Evolutionary conservation across 352 stramenopile genomes (phyloP).

Genomic region (Pythium periplocum): DNA sequence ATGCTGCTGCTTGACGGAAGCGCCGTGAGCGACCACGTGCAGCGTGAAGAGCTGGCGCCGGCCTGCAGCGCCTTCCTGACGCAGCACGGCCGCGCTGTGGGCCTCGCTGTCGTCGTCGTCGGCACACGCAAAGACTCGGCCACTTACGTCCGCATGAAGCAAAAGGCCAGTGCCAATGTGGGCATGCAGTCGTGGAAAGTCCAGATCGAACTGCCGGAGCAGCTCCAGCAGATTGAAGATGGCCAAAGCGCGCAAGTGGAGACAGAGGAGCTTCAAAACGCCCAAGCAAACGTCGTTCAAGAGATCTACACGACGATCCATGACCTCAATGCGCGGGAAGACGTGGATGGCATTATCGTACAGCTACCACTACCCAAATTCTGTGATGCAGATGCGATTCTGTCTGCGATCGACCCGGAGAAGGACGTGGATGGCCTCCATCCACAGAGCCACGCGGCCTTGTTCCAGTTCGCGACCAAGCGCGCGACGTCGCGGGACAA

Average conservation of each 20-base stretch:
- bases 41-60: constrained; percentile 75
- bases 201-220: constrained; percentile 32
- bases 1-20: constrained; percentile 68
- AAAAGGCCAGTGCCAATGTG: constrained; percentile 93
- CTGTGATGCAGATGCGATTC: constrained; percentile 92
- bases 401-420: constrained; percentile 83
- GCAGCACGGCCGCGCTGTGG: constrained; percentile 61
- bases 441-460: constrained; percentile 93
- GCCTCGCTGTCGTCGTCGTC: constrained; percentile 97
- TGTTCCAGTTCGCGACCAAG: constrained; percentile 75
- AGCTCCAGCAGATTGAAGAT: constrained; percentile 17
- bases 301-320: constrained; percentile 53
- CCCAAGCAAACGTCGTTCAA: constrained; percentile 19
- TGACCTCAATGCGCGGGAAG: constrained; percentile 52
- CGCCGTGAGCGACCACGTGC: constrained; percentile 78
- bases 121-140: constrained; percentile 92
- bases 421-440: constrained; percentile 99
- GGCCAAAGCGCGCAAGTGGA: constrained; percentile 4
- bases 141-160: constrained; percentile 99
- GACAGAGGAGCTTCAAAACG: constrained; percentile 5
- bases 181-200: constrained; percentile 90
- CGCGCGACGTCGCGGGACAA: constrained; percentile 1
- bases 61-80: constrained; percentile 49
- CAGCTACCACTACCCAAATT: constrained; percentile 91
- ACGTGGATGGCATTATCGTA: constrained; percentile 85